Base-by-base conservation (phyloP, 306 rosid species). In the Argentina anserina region DNA sequence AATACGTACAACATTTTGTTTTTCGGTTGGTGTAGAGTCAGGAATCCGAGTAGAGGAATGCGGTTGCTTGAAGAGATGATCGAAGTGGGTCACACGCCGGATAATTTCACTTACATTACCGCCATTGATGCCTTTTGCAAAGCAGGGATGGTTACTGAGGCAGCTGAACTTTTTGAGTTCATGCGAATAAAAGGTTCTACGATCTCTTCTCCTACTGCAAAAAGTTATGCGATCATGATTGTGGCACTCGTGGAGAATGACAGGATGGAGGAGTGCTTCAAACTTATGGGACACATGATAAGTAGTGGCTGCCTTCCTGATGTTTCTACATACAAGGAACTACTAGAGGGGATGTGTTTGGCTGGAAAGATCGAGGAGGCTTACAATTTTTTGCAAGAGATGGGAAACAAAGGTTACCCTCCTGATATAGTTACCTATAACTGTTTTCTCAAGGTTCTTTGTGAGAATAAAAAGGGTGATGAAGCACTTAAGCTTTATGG, bases 11-110 rank as follows among this genome's bases (percentile, higher is more conserved):
- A 89, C 45, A 84, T 87, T 61, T 76, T 93, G 86, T 87, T 93
- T 77, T 89, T 89, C 3, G 96, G 98, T 33, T 93, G 98, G 97
- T 93, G 94, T 65, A 91, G 98, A 82, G 98, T 91, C 79, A 86
- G 97, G 68, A 89, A 86, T 66, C 97, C 92, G 0, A 84, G 78
- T 59, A 86, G 89, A 77, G 97, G 89, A 28, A 91, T 91, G 91
- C 75, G 74, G 75, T 37, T 93, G 2, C 75, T 93, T 76, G 96
- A 89, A 78, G 97, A 90, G 77, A 93, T 87, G 98, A 81, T 89
- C 25, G 73, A 86, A 42, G 69, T 81, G 34, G 98, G 97, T 40
- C 85, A 78, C 69, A 73, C 75, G 3, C 97, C 98, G 39, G 98
- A 93, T 84, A 89, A 82, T 84, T 93, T 91, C 64, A 86, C 92